Base-by-base conservation (phyloP, 1,284 basidiomycete species). In the Apiotrichum akiyoshidainum region DNA sequence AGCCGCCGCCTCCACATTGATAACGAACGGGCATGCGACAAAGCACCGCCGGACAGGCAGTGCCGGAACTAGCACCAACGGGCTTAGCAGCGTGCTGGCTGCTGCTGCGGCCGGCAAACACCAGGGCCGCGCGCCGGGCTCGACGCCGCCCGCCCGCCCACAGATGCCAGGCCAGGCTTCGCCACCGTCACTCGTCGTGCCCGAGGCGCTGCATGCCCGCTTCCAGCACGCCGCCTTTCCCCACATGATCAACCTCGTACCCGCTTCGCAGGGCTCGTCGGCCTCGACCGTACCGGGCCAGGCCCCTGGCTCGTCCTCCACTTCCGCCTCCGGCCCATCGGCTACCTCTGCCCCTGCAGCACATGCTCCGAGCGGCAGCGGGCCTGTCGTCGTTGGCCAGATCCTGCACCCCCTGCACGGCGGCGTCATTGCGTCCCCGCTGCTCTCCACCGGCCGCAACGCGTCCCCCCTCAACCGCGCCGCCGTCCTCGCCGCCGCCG, bases 171-270 rank as follows among this genome's bases (percentile, higher is more conserved):
- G 26, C 3, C 26, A 31, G 26, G 3, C 26, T n/a, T 16, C 31
- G 31, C 33, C 46, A 5, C 46, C 26, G 21, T 50, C 48, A 13
- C n/a, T 50, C 10, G n/a, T 50, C 48, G 37, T 50, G 19, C 35
- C 48, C 35, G 48, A 50, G 21, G n/a, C 13, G 1, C 35, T 50
- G 19, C 48, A 39, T 21, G 48, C 48, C 4, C 34, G 37, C 12
- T 34, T 50, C 31, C 48, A 50, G n/a, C 48, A 50, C 48, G 35
- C 48, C 22, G 48, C 48, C 19, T 50, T 50, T 33, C 48, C 48
- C 6, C 48, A 50, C 37, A 19, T 19, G 14, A 22, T 50, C 48
- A 50, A 26, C 48, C 48, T 50, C 37, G 48, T 50, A 3, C 35
- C 48, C 35, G 48, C 48, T 5, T 17, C 48, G 10, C 12, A 21